phyloP scores from a whole-genome alignment of 345 rosid species.

The Odontarrhena argentea region DNA sequence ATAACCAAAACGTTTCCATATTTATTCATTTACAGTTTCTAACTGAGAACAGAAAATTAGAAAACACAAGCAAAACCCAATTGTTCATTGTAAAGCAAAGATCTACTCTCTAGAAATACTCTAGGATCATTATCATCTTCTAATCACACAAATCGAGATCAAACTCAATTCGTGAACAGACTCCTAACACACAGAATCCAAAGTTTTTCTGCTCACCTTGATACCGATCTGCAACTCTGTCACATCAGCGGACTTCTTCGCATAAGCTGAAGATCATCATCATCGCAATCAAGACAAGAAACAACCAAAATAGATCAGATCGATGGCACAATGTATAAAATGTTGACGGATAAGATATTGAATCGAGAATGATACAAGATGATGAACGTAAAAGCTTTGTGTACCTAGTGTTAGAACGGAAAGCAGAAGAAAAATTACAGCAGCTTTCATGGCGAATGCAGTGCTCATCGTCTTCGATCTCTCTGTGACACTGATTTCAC shows the following conservation, averaged over 20 bases:
- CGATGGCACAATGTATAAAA: too few species aligned
- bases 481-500: slow-evolving; percentile 3
- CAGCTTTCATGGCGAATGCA: slow-evolving; percentile 40
- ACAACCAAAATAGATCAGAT: not conserved
- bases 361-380: not conserved
- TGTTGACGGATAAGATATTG: not conserved
- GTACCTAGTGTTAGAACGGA: slow-evolving; percentile 45
- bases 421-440: slow-evolving; percentile 41
- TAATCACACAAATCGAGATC: not conserved
- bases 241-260: slow-evolving; percentile 75
- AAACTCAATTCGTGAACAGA: not conserved
- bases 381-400: not conserved
- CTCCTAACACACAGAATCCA: not conserved
- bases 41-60: not conserved
- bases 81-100: not conserved
- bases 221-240: slow-evolving; percentile 91
- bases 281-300: slow-evolving; percentile 4
- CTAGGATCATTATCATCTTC: not conserved
- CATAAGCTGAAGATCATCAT: slow-evolving; percentile 49
- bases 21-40: not conserved
- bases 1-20: slow-evolving; percentile 7
- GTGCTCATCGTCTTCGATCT: slow-evolving; percentile 39
- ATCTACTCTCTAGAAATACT: too few species aligned
- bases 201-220: slow-evolving; percentile 51
- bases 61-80: slow-evolving; percentile 6